Percentiles rank a stretch among this genome's conserved stretches.
phyloP scores from a whole-genome alignment of 2,329 filamentous ascomycete genomes.

The Apiospora koreana region DNA sequence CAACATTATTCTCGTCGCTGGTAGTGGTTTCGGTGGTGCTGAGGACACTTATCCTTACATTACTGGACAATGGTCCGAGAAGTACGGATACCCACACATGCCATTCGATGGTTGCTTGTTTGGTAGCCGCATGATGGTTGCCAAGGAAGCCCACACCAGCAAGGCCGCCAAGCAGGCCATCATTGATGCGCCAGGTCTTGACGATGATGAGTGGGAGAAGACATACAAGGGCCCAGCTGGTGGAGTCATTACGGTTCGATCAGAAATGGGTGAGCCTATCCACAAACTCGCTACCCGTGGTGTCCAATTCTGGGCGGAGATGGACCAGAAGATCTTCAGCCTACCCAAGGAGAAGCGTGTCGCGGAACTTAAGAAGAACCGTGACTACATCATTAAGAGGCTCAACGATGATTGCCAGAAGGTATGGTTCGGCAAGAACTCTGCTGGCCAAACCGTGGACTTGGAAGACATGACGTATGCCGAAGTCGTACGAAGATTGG shows the following conservation, averaged over 20 bases:
- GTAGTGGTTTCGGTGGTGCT: conserved; percentile 87
- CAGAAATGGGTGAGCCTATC: conserved; percentile 99
- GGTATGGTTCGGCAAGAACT: conserved; percentile 92
- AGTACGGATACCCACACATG: conserved; percentile 88
- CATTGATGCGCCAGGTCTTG: conserved; percentile 79
- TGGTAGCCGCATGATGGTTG: conserved; percentile 91
- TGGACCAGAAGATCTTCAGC: conserved; percentile 98
- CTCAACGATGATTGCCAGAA: conserved; percentile 96
- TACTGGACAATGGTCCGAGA: conserved; percentile 84
- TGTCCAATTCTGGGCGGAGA: conserved; percentile 96
- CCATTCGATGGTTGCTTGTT: conserved; percentile 91
- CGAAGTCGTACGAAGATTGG: conserved; percentile 83
- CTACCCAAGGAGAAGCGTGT: conserved; percentile 93
- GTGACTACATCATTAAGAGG: conserved; percentile 91
- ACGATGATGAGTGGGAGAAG: conserved; percentile 85
- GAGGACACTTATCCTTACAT: conserved; percentile 93
- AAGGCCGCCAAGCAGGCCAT: conserved; percentile 88
- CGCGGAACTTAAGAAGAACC: conserved; percentile 82
- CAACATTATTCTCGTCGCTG: conserved; percentile 87
- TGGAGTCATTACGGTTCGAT: conserved; percentile 93
- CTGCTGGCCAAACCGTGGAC: conserved; percentile 77
- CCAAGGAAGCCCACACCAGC: conserved; percentile 89
- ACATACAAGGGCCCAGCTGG: conserved; percentile 90
- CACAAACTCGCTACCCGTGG: conserved; percentile 97
- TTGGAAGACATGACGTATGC: conserved; percentile 95